Base-by-base conservation (phyloP, 805 yeast species). In the Cyberlindnera japonica region DNA sequence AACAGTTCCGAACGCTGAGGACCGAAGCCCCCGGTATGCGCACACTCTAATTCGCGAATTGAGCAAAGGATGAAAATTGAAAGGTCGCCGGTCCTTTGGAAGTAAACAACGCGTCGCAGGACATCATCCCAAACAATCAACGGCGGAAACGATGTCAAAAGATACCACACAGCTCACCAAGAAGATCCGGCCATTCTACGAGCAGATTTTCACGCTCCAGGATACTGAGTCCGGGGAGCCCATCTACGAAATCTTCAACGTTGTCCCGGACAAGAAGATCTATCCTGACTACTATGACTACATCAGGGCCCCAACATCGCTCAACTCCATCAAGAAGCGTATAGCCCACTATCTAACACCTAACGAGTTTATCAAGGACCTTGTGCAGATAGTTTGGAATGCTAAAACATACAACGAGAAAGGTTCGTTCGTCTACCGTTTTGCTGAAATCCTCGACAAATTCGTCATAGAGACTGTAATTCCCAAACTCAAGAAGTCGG, bases 351-450 rank as follows among this genome's bases (percentile, higher is more conserved):
- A 89, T 64, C 59, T 65, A 5, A 68, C 68, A 33, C 77, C 86
- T 1, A 83, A 80, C 51, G 81, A 78, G 33, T 89, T 87, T 59
- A 65, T 90, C 26, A 73, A 68, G 42, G 96, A 90, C 60, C 58
- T 90, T 44, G 87, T 83, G 1, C 95, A 86, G 60, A 83, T 91
- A 38, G 75, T 87, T 1, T 87, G 95, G 89, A 91, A 91, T 57
- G 96, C 97, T 3, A 76, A 86, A 45, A 75, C 81, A 34, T 91
- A 82, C 62, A 91, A 91, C 62, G 79, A 79, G 43, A 80, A 79
- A 47, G 79, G 72, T 12, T 77, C 89, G 1, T 67, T 67, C 14
- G 82, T 84, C 38, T 84, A 83, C 62, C 69, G 69, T 18, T 84
- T 83, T 51, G 96, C 81, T 0, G 77, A 63, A 1, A 78, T 65